Percentiles rank a stretch among this genome's conserved stretches.
These are phyloP conservation scores for Talaromyces thailandensis DNA, from an alignment of 495 filamentous ascomycete species.

Conservation along the genomic window DNA sequence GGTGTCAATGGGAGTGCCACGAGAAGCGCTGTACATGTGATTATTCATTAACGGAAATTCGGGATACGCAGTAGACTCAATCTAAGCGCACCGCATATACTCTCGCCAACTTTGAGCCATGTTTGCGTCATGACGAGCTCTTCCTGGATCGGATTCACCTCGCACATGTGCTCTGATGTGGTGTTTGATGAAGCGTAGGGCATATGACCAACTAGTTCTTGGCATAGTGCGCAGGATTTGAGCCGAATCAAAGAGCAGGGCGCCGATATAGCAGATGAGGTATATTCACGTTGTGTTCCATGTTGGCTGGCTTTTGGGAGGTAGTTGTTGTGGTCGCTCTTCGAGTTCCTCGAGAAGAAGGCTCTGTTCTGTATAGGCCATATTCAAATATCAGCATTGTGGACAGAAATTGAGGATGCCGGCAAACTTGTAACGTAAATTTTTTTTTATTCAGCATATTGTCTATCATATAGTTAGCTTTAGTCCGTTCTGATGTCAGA, in stretches of 20 bases:
- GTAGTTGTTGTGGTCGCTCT: neutral
- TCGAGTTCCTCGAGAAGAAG: neutral
- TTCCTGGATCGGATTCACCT: neutral
- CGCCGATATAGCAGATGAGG: neutral
- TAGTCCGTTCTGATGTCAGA: neutral
- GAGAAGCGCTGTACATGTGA: neutral
- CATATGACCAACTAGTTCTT: constrained; percentile 1
- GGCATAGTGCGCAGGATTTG: neutral
- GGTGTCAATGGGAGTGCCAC: constrained; percentile 4
- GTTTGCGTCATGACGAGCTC: neutral
- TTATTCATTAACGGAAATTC: too few relatives aligned
- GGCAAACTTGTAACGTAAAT: too few relatives aligned
- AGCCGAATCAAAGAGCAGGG: constrained; percentile 1
- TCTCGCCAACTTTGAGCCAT: constrained; percentile 4
- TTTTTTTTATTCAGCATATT: neutral
- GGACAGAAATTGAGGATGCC: neutral
- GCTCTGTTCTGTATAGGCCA: constrained; percentile 2
- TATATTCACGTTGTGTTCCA: neutral
- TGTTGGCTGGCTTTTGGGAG: neutral
- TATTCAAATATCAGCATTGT: neutral
- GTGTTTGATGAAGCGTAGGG: neutral
- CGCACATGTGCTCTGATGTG: constrained; percentile 1
- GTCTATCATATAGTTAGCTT: neutral
- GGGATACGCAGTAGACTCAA: too few relatives aligned
- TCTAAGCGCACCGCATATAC: neutral